Evolutionary conservation across 768 basidiomycete species (phyloP), one percentile per base, ranked within the genome.

Genomic region (Xerocomus potaroensis): DNA sequence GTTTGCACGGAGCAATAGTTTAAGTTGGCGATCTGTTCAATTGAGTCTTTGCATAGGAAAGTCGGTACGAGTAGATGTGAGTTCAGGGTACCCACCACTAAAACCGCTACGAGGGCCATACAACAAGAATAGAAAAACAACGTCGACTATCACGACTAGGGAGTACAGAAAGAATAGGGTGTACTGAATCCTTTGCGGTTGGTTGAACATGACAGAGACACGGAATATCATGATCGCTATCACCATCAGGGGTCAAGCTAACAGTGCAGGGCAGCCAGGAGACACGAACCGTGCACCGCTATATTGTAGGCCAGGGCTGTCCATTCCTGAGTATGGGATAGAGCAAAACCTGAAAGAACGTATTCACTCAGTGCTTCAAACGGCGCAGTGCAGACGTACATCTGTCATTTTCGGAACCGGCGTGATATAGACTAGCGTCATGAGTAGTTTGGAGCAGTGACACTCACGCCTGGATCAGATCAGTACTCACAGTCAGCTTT

Each of bases 181-280:
- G 3, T 26, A 32, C 19, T 7, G 43, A n/a, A 16, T 15, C 24
- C 35, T 41, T 29, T 34, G 47, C 0, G 45, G 49, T 35, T 32
- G 24, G 15, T 21, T n/a, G 43, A 54, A 54, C 54, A 55, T 55
- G 18, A 21, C 54, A 3, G 51, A 47, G 3, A 55, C 43, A 18
- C 54, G 45, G 15, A 55, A 24, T 47, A 55, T 44, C 48, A 55
- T 55, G 21, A 55, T 56, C 9, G 31, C 53, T 54, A 15, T 22
- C 19, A 19, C 10, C 4, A 15, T 7, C 8, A 3, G 11, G 26
- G 26, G 14, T 41, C 8, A 41, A 39, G 24, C 1, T 11, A 16
- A n/a, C 7, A n/a, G n/a, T 8, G 11, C 8, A 9, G 5, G 12
- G 24, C 18, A 14, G 1, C 15, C 10, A 6, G 11, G 12, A 12